These are phyloP conservation scores for Ceriops tagal DNA, from an alignment of 345 rosid species.

Conservation along the genomic window DNA sequence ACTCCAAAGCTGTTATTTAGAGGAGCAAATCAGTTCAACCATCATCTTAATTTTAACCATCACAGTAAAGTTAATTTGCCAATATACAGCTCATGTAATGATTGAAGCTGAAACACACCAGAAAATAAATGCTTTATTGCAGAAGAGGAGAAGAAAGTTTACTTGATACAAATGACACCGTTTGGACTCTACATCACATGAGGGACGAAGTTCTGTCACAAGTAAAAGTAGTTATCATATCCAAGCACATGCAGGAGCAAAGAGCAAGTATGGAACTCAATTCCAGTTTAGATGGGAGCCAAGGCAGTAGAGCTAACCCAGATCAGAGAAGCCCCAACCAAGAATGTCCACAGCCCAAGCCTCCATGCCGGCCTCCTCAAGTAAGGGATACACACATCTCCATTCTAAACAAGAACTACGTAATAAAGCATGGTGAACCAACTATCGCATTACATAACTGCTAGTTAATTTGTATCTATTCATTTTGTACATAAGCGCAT, in stretches of 20 bases:
- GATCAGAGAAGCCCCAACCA: conserved; percentile 90
- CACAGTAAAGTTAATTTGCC: too few relatives aligned
- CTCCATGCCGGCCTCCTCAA: conserved; percentile 72
- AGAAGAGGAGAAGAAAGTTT: background rate
- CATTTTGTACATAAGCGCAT: too few relatives aligned
- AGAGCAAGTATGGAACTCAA: background rate
- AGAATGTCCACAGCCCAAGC: conserved; percentile 93
- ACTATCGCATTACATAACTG: too few relatives aligned
- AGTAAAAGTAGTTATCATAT: background rate
- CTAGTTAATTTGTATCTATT: too few relatives aligned
- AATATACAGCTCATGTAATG: too few relatives aligned
- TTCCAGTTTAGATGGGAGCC: background rate
- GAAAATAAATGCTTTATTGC: too few relatives aligned
- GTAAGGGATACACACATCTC: conserved; percentile 62
- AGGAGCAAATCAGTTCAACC: background rate
- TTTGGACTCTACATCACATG: conserved; percentile 68
- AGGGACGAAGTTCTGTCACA: conserved; percentile 50
- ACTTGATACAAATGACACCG: conserved; percentile 76
- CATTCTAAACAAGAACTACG: conserved; percentile 81
- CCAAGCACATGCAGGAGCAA: background rate
- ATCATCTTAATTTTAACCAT: background rate
- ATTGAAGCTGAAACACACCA: too few relatives aligned
- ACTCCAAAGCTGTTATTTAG: conserved; percentile 64
- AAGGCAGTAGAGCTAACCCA: conserved; percentile 37
- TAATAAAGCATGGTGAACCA: conserved; percentile 12